Evolutionary conservation across 164 flowering plant genomes (phyloP), one percentile per base, ranked within the genome.

Genomic region (Kingdonia uniflora): DNA sequence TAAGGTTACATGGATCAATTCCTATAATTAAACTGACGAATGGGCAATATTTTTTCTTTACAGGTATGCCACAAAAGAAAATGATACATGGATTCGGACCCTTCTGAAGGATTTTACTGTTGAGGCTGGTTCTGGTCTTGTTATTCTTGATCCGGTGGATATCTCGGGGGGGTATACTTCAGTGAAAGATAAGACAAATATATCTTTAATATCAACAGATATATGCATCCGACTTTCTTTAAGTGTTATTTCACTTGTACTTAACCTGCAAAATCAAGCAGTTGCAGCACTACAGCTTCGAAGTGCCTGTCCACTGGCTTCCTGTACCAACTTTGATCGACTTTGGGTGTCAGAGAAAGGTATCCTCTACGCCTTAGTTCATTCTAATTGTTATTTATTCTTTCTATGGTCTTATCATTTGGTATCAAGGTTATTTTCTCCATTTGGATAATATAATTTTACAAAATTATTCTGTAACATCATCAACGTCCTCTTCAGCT

Each of bases 41-140:
- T n/a, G n/a, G n/a, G 44, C 13, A 24, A 10, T 42, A 19, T n/a
- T 46, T 61, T n/a, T 44, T 40, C 29, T 51, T 19, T 19, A 66
- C 63, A 94, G 99, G 99, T 94, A 74, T 79, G 99, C 99, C 56
- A 70, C 92, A 45, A 89, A 89, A 67, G 97, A 76, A 70, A 80
- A 73, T 66, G 99, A 86, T 72, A 80, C 79, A 35, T 94, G 99
- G 99, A 74, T 86, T 58, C 73, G 96, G 20, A 80, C 92, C 54
- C 72, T 86, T 59, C 56, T 94, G 51, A 94, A 94, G 74, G 95
- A 84, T 77, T 68, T 94, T 57, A 81, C 76, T 24, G 55, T 89
- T 55, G 99, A 94, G 74, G 79, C 97, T 71, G 99, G 99, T 71
- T 94, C 99, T 51, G 99, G 99, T 57, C 85, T 89, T 56, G 67